phyloP scores from a whole-genome alignment of 108 stramenopile genomes.

The Craspedostauros australis region DNA sequence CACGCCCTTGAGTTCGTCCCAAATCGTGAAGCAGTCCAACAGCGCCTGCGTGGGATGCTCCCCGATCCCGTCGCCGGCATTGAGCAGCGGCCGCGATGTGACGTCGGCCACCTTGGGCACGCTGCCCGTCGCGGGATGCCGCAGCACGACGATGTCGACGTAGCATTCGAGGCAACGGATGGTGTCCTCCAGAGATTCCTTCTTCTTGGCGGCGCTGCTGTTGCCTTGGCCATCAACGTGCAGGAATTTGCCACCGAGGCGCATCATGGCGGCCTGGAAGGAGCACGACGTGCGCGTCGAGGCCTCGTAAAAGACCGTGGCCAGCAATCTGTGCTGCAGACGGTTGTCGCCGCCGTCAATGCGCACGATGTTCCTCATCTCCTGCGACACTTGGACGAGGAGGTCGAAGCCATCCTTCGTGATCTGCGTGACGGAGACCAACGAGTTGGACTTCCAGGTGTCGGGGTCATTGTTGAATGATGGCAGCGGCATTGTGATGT shows the following conservation, averaged over 20 bases:
- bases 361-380: constrained; percentile 48
- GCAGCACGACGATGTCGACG: constrained; percentile 85
- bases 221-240: constrained; percentile 69
- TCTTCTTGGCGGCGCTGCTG: constrained; percentile 87
- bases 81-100: constrained; percentile 60
- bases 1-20: constrained; percentile 59
- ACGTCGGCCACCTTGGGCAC: constrained; percentile 29
- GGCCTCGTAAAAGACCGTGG: constrained; percentile 86
- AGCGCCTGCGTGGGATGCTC: constrained; percentile 99
- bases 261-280: constrained; percentile 92
- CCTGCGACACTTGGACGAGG: constrained; percentile 32
- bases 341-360: constrained; percentile 42
- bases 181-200: constrained; percentile 92
- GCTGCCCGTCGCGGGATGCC: constrained; percentile 74
- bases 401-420: constrained; percentile 43
- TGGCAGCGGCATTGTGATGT: constrained; percentile 11
- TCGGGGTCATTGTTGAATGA: constrained; percentile 35
- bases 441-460: constrained; percentile 40
- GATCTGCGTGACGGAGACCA: constrained; percentile 60
- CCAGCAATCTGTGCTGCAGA: constrained; percentile 4
- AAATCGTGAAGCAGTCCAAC: constrained; percentile 93
- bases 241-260: constrained; percentile 85
- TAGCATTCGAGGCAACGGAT: constrained; percentile 87
- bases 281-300: constrained; percentile 93
- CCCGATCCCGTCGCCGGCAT: constrained; percentile 96